Percentiles rank a stretch among this genome's conserved stretches.
phyloP scores from a whole-genome alignment of 1,284 basidiomycete species.

The Hymenochaete sp. region DNA sequence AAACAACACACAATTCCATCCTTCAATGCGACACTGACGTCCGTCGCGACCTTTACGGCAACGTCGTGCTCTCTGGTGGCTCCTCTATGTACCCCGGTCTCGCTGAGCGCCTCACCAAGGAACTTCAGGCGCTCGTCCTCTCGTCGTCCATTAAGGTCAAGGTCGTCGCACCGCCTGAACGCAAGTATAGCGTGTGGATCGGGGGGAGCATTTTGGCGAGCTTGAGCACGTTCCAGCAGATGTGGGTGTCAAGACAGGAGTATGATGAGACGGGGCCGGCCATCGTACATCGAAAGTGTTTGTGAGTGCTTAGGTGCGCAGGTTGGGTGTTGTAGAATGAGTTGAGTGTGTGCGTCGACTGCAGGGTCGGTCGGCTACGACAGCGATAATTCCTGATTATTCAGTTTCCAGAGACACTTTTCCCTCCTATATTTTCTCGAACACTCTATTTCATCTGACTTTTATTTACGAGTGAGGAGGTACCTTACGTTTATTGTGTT shows the following conservation, averaged over 20 bases:
- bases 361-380: no score
- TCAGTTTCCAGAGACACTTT: no score
- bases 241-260: constrained; percentile 91
- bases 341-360: no score
- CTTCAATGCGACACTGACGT: constrained; percentile 77
- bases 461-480: no score
- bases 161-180: constrained; percentile 87
- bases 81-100: constrained; percentile 99
- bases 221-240: constrained; percentile 92
- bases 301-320: no score
- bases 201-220: constrained; percentile 97
- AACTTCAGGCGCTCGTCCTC: constrained; percentile 84
- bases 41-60: constrained; percentile 87
- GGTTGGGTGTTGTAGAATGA: no score
- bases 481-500: no score
- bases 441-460: no score
- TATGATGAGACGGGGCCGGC: constrained; percentile 85
- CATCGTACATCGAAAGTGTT: constrained; percentile 70
- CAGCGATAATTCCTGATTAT: no score
- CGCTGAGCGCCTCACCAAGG: constrained; percentile 97
- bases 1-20: constrained; percentile 94
- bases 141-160: constrained; percentile 91
- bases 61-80: constrained; percentile 93
- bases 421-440: no score
- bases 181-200: constrained; percentile 97